Conservation (phyloP, 1,284 basidiomycete species). For the Ustilago crameri region DNA sequence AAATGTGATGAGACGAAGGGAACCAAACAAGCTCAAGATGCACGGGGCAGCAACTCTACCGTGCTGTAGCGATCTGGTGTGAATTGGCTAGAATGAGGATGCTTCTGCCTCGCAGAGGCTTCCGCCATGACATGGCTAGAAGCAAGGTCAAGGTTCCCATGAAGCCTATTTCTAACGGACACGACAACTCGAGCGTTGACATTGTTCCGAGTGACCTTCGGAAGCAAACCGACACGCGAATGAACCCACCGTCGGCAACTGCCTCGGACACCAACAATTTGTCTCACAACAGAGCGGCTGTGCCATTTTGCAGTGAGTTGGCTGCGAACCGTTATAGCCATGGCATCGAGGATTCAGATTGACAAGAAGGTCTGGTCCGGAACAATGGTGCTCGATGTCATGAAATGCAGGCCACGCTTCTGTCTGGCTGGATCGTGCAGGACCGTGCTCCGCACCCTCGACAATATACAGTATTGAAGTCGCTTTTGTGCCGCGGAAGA, state of each 20-base stretch:
- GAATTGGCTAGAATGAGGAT: not conserved
- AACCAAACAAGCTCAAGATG: slow-evolving; percentile 9
- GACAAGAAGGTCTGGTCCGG: not conserved
- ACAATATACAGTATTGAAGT: too few species aligned
- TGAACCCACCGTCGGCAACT: slow-evolving; percentile 3
- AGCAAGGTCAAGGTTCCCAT: slow-evolving; percentile 13
- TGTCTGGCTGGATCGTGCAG: not conserved
- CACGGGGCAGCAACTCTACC: slow-evolving; percentile 6
- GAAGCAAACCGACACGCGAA: slow-evolving; percentile 20
- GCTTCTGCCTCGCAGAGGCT: not conserved
- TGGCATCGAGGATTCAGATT: too few species aligned
- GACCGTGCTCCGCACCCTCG: not conserved
- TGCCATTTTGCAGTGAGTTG: not conserved
- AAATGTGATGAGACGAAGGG: slow-evolving; percentile 9
- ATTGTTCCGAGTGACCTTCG: slow-evolving; percentile 16
- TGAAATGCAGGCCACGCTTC: not conserved
- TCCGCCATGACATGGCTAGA: not conserved
- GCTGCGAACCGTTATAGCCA: too few species aligned
- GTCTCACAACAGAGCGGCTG: not conserved
- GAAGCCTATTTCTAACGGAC: slow-evolving; percentile 11
- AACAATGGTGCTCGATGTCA: not conserved
- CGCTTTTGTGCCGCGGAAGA: too few species aligned
- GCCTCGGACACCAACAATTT: slow-evolving; percentile 23
- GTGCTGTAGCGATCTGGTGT: slow-evolving; percentile 1
- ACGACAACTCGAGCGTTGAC: not conserved